Conservation (phyloP, 495 filamentous ascomycete species). For the Cenococcum geophilum region DNA sequence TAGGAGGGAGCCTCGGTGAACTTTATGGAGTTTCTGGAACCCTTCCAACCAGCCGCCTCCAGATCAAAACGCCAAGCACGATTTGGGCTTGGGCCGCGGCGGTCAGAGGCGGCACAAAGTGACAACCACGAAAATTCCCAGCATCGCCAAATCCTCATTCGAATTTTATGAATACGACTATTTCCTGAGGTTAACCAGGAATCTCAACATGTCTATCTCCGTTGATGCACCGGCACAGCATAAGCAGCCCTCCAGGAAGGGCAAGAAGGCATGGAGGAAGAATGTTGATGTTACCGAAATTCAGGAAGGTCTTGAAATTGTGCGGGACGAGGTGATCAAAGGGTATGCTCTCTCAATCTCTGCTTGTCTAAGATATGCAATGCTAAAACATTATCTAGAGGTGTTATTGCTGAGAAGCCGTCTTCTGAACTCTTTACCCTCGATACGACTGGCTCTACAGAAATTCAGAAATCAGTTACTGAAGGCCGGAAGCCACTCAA, state of each 20-base stretch:
- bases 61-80: neutral
- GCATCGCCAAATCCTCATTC: neutral
- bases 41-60: neutral
- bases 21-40: conserved; percentile 6
- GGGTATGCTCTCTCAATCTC: conserved; percentile 54
- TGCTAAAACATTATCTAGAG: conserved; percentile 47
- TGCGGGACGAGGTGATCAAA: conserved; percentile 81
- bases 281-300: conserved; percentile 90
- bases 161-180: neutral
- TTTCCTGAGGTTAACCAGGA: neutral
- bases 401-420: conserved; percentile 70
- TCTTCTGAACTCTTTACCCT: conserved; percentile 76
- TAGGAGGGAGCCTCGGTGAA: neutral
- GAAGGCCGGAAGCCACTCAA: conserved; percentile 71
- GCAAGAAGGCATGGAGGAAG: conserved; percentile 98
- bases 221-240: conserved; percentile 49
- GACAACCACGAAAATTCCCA: conserved; percentile 1
- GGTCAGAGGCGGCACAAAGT: neutral
- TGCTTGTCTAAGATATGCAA: neutral
- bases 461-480: conserved; percentile 54
- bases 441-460: conserved; percentile 63
- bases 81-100: neutral
- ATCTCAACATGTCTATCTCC: conserved; percentile 27
- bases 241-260: conserved; percentile 88
- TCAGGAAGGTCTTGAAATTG: conserved; percentile 70